Conservation (phyloP, 2,329 filamentous ascomycete species). For the Hortaea werneckii region DNA sequence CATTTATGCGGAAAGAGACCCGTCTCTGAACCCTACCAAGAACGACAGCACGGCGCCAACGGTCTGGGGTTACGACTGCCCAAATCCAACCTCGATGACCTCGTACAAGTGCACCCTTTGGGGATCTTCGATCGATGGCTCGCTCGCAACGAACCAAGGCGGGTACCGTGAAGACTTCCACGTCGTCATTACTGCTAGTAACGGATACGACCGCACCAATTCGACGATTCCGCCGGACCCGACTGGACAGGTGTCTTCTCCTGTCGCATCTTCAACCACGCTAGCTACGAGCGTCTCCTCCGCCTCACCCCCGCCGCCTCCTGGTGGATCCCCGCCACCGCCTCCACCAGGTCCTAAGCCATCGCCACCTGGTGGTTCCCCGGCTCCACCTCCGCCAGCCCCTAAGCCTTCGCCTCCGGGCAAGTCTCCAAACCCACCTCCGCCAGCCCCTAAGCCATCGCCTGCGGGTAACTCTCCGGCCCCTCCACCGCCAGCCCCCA, state of each 20-base stretch:
- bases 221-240: too few species aligned
- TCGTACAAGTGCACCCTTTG: constrained; percentile 28
- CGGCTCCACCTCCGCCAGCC: neutral
- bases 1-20: constrained; percentile 24
- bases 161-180: constrained; percentile 25
- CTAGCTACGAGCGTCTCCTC: neutral
- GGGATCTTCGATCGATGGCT: constrained; percentile 19
- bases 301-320: neutral
- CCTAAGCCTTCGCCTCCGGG: neutral
- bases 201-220: too few species aligned
- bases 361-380: neutral
- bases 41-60: too few species aligned
- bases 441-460: constrained; percentile 1
- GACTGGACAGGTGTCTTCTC: too few species aligned
- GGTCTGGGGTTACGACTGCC: constrained; percentile 12
- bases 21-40: constrained; percentile 19
- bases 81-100: constrained; percentile 24
- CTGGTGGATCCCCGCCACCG: neutral
- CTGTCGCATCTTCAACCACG: neutral
- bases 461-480: too few species aligned
- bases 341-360: neutral
- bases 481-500: too few species aligned
- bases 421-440: constrained; percentile 2
- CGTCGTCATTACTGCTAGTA: constrained; percentile 10
- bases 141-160: constrained; percentile 26